A percentile compares a stretch with the other conserved stretches of the same genome.
Evolutionary conservation across 2,329 filamentous ascomycete species (phyloP).

Genomic region (Rhynchosporium secalis): DNA sequence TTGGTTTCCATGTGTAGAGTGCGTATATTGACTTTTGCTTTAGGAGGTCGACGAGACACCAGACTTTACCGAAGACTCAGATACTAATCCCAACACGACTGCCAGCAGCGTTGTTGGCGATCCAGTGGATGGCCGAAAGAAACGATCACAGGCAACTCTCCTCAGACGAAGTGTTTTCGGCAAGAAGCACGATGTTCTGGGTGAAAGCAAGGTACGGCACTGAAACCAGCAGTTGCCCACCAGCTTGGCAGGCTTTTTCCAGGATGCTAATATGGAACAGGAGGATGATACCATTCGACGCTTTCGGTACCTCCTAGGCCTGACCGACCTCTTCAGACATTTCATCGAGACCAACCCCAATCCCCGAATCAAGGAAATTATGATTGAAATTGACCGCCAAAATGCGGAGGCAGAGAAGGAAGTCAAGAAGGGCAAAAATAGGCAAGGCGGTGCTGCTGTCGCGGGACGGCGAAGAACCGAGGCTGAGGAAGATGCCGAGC

Average conservation of each 20-base stretch:
- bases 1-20: neutral
- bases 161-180: slow-evolving; percentile 90
- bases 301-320: slow-evolving; percentile 90
- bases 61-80: slow-evolving; percentile 66
- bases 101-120: slow-evolving; percentile 88
- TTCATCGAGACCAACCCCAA: slow-evolving; percentile 98
- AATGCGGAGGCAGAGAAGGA: slow-evolving; percentile 70
- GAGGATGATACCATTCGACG: slow-evolving; percentile 93
- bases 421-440: slow-evolving; percentile 69
- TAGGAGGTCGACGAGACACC: slow-evolving; percentile 65
- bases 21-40: slow-evolving; percentile 7
- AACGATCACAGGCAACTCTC: slow-evolving; percentile 82
- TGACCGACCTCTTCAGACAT: slow-evolving; percentile 96
- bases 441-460: slow-evolving; percentile 80
- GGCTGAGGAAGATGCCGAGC: slow-evolving; percentile 94
- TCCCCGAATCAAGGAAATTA: slow-evolving; percentile 89
- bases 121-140: slow-evolving; percentile 74
- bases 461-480: slow-evolving; percentile 86
- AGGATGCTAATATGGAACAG: slow-evolving; percentile 45
- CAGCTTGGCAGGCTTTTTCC: neutral
- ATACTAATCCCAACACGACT: slow-evolving; percentile 67
- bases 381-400: slow-evolving; percentile 91
- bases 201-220: slow-evolving; percentile 79
- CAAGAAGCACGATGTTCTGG: slow-evolving; percentile 89
- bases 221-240: neutral